Percentiles rank a stretch among this genome's conserved stretches.
These are phyloP conservation scores for Rhododendron henanense DNA, from an alignment of 148 eudicot species.

Conservation along the genomic window DNA sequence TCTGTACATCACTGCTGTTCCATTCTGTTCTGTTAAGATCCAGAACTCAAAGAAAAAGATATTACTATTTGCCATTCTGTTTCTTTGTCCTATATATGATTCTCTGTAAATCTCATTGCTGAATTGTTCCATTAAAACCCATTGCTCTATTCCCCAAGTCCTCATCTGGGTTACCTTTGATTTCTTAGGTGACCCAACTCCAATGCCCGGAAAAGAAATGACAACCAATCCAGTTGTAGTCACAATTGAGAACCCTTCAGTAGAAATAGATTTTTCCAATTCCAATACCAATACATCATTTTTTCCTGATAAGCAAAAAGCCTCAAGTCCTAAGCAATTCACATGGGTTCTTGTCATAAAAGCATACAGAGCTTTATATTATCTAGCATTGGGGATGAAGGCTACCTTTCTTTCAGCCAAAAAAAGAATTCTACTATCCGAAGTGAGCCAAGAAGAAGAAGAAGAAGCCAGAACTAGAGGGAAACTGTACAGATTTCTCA, in stretches of 20 bases:
- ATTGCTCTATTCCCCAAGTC: not conserved
- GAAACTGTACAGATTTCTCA: conserved; percentile 48
- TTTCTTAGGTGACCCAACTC: conserved; percentile 9
- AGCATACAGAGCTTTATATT: conserved; percentile 38
- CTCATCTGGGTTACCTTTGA: conserved; percentile 21
- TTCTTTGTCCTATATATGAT: not conserved
- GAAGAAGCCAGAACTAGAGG: conserved; percentile 42
- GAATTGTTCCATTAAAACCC: conserved; percentile 3
- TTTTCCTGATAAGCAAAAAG: conserved; percentile 36
- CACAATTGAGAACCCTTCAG: conserved; percentile 41
- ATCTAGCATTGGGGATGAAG: conserved; percentile 25
- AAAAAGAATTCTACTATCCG: conserved; percentile 36
- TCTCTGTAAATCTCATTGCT: not conserved
- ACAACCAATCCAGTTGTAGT: conserved; percentile 43
- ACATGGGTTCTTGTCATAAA: conserved; percentile 50
- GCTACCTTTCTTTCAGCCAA: conserved; percentile 28
- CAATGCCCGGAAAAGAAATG: conserved; percentile 24
- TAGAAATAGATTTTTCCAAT: conserved; percentile 24
- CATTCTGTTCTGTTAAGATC: conserved; percentile 25
- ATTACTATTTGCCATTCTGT: not conserved
- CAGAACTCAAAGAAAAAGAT: conserved; percentile 1
- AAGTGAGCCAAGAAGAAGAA: conserved; percentile 26
- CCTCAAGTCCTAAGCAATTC: conserved; percentile 42
- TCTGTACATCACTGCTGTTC: conserved; percentile 20
- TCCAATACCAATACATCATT: conserved; percentile 10